Conservation (phyloP, 345 rosid genomes). For the Murraya paniculata region DNA sequence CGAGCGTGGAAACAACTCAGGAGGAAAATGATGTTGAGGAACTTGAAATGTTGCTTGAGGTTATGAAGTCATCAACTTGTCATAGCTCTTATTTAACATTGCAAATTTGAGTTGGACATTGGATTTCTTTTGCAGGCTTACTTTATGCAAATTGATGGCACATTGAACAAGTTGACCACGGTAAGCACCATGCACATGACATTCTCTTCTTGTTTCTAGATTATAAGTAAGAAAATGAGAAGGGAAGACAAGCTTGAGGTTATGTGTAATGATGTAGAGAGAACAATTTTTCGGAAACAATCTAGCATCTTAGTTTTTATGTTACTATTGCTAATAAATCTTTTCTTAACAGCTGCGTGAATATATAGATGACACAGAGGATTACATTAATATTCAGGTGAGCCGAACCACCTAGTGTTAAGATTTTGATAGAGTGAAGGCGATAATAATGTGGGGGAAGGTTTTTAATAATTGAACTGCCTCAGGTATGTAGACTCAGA, state of each 20-base stretch:
- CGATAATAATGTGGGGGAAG: neutral
- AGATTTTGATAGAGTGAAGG: neutral
- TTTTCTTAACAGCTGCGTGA: slow-evolving; percentile 54
- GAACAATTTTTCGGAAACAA: neutral
- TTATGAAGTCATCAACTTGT: slow-evolving; percentile 12
- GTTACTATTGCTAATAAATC: neutral
- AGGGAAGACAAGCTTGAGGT: neutral
- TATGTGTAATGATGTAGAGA: neutral
- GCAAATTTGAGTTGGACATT: slow-evolving; percentile 6
- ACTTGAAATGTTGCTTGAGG: slow-evolving; percentile 71
- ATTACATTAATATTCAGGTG: slow-evolving; percentile 72
- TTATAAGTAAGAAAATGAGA: neutral
- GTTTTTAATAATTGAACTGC: neutral
- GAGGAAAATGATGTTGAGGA: slow-evolving; percentile 60
- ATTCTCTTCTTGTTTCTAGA: slow-evolving; percentile 2
- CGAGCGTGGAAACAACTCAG: slow-evolving; percentile 33
- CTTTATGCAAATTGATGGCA: slow-evolving; percentile 55
- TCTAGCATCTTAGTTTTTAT: neutral
- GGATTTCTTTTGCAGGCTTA: slow-evolving; percentile 46
- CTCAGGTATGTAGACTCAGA: neutral
- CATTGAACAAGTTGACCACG: slow-evolving; percentile 53
- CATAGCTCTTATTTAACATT: neutral
- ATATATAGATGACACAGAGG: slow-evolving; percentile 80
- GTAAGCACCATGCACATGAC: slow-evolving; percentile 21
- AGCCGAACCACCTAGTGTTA: neutral